phyloP scores from a whole-genome alignment of 306 rosid species.

The Cucurbita maxima region DNA sequence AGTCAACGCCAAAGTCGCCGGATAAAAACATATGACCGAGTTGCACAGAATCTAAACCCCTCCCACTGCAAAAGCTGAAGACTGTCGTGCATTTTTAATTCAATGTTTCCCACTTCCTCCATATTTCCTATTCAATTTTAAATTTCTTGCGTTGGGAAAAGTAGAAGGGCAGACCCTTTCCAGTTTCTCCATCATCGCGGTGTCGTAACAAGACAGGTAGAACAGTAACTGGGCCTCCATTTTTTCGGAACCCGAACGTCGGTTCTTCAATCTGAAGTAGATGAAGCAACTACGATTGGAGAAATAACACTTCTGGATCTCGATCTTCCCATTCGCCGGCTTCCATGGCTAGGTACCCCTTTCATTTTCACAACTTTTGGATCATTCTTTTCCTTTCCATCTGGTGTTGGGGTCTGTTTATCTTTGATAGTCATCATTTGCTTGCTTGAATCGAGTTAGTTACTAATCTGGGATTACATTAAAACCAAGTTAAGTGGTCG shows the following conservation, averaged over 20 bases:
- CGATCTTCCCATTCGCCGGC: not conserved
- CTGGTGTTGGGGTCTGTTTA: not conserved
- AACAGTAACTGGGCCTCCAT: not conserved
- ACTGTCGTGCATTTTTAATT: not conserved
- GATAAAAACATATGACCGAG: not conserved
- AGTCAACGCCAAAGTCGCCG: not conserved
- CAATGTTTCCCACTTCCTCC: not conserved
- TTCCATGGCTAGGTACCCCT: slow-evolving; percentile 3
- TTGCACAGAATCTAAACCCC: not conserved
- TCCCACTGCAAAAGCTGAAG: not conserved
- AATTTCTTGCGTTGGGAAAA: not conserved
- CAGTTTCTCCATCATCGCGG: not conserved
- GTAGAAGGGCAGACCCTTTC: not conserved
- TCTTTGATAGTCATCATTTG: not conserved
- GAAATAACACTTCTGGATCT: not conserved
- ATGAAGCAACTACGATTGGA: not conserved
- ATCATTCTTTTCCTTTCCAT: not conserved
- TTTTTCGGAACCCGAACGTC: not conserved
- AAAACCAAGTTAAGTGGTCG: not conserved
- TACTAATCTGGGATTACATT: not conserved
- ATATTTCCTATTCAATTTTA: not conserved
- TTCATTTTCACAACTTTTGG: not conserved
- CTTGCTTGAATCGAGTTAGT: not conserved
- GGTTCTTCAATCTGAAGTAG: not conserved
- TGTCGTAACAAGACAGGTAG: not conserved